phyloP scores from a whole-genome alignment of 805 yeast genomes.

The Lipomyces spencermartinsiae region DNA sequence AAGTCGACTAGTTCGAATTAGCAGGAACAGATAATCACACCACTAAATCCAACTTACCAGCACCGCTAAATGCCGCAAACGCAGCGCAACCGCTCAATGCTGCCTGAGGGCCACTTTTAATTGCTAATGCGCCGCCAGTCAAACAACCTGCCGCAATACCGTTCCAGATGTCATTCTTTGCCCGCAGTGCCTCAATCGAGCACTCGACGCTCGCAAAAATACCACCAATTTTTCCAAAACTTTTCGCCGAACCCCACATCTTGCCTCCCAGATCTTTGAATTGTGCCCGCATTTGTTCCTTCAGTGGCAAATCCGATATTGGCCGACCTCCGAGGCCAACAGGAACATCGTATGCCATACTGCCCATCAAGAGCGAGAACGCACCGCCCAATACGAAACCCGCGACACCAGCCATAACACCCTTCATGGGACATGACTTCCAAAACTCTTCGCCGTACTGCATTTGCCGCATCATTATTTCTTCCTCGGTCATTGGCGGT shows the following conservation, averaged over 20 bases:
- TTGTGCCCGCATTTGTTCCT: slow-evolving; percentile 90
- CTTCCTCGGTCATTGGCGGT: slow-evolving; percentile 26
- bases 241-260: slow-evolving; percentile 87
- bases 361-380: slow-evolving; percentile 87
- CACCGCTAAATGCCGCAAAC: slow-evolving; percentile 93
- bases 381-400: slow-evolving; percentile 96
- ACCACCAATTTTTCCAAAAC: slow-evolving; percentile 91
- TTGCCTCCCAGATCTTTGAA: slow-evolving; percentile 90
- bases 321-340: slow-evolving; percentile 57
- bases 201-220: slow-evolving; percentile 94
- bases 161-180: slow-evolving; percentile 89
- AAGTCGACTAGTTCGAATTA: slow-evolving; percentile 57
- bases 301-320: slow-evolving; percentile 78
- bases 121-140: slow-evolving; percentile 95
- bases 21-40: not conserved
- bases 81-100: slow-evolving; percentile 95
- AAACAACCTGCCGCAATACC: slow-evolving; percentile 94
- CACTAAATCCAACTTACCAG: slow-evolving; percentile 48
- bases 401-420: slow-evolving; percentile 87
- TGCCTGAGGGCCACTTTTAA: slow-evolving; percentile 92
- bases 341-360: slow-evolving; percentile 83
- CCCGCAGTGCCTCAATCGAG: slow-evolving; percentile 81
- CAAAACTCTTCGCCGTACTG: slow-evolving; percentile 31
- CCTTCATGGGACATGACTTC: slow-evolving; percentile 91
- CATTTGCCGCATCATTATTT: slow-evolving; percentile 24